Base-by-base conservation (phyloP, 208 protist genomes). In the Leishmania guyanensis region DNA sequence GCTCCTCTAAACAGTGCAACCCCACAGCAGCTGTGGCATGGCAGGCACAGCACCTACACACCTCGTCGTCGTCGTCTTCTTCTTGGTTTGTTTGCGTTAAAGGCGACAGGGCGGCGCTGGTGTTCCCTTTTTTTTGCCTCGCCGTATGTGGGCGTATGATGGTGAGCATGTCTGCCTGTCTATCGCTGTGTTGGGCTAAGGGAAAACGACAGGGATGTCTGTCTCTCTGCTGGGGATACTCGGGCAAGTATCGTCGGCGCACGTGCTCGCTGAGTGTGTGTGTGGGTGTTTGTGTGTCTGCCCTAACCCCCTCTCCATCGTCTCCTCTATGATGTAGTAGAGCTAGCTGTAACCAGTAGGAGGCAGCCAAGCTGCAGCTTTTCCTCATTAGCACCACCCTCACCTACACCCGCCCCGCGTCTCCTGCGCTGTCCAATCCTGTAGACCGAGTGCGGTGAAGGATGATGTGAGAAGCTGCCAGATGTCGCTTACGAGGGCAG, bases 1-100 rank as follows among this genome's bases (percentile, higher is more conserved):
- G 82, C 89, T 98, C 12, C 56, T 97, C 64, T 98, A 95, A 90
- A 10, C 33, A 17, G 17, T 26, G 33, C 2, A 14, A 62, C 5
- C 4, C 12, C 20, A 56, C 17, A 33, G 48, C 29, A 64, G 48
- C 16, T 58, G n/a, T 20, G 26, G 14, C 72, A 29, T 36, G 14
- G 74, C n/a, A 29, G 65, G 36, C 20, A 17, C 12, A 14, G 51
- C 29, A 14, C 46, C 39, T 75, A n/a, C 14, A 50, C 22, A 54
- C 48, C 6, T 8, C 5, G 17, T 72, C 26, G 9, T 20, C 48
- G 6, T 56, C 12, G 3, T 48, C 50, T 60, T 9, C 60, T 48
- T 22, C 0, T 46, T 2, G 58, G 29, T 12, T 50, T 48, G 14
- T 64, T 22, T 75, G n/a, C 43, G 71, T 72, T 2, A 48, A 48